Evolutionary conservation across 371 early-diverging fungal genomes (phyloP).

Genomic region (Zychaea mexicana): DNA sequence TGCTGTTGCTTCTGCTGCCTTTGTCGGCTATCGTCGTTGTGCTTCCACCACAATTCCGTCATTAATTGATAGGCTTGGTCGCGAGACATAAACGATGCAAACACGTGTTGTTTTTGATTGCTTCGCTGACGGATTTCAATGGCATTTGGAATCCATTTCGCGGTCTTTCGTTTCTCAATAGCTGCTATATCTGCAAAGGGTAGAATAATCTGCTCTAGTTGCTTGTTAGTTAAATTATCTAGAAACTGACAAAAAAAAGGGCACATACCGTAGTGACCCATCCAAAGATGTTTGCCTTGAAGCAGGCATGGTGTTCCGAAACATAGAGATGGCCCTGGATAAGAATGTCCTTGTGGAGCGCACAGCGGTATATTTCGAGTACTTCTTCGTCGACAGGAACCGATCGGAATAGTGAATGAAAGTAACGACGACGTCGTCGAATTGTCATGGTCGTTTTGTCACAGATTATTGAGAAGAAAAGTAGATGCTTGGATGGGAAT

Average conservation of each 20-base stretch:
- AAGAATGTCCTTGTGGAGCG: constrained; percentile 89
- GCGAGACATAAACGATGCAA: constrained; percentile 79
- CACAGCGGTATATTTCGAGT: constrained; percentile 49
- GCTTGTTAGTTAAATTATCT: no score
- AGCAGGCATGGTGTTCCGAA: constrained; percentile 84
- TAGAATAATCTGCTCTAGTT: constrained; percentile 64
- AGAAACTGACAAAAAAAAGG: background rate
- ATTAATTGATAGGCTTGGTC: constrained; percentile 74
- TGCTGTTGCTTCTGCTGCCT: background rate
- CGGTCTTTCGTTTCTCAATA: constrained; percentile 79
- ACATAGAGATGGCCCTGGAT: constrained; percentile 91
- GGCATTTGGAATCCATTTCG: constrained; percentile 84
- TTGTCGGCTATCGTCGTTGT: background rate
- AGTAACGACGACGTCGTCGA: background rate
- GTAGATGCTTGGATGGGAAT: no score
- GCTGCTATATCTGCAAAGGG: constrained; percentile 78
- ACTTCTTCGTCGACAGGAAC: background rate
- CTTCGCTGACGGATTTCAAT: constrained; percentile 73
- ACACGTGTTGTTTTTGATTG: constrained; percentile 71
- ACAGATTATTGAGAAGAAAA: no score
- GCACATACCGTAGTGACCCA: constrained; percentile 82
- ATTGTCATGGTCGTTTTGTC: background rate
- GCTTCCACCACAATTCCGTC: constrained; percentile 66
- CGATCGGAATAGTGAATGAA: background rate
- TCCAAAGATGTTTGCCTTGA: constrained; percentile 49